Conservation (phyloP, 208 protist species). For the Wallacemonas sp. region DNA sequence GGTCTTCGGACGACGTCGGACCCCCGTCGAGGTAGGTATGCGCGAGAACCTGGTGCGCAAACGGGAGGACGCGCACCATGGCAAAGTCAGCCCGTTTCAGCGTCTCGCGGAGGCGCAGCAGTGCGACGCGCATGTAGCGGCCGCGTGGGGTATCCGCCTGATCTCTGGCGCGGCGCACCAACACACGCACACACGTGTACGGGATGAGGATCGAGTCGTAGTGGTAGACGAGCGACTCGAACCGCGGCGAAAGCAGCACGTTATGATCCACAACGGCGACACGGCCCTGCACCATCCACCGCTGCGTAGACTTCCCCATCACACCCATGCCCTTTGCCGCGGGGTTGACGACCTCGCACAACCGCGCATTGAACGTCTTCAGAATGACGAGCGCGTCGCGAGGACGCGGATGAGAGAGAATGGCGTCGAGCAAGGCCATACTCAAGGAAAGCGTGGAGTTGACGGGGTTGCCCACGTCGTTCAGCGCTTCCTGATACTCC, state of each 20-base stretch:
- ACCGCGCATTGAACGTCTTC: slow-evolving; percentile 50
- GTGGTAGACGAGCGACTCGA: slow-evolving; percentile 76
- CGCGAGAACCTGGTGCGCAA: slow-evolving; percentile 73
- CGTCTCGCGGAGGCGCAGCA: slow-evolving; percentile 41
- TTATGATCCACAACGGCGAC: slow-evolving; percentile 89
- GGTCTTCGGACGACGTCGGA: slow-evolving; percentile 36
- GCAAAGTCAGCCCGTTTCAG: slow-evolving; percentile 32
- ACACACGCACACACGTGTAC: slow-evolving; percentile 61
- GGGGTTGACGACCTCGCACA: slow-evolving; percentile 55
- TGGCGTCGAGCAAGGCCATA: slow-evolving; percentile 69
- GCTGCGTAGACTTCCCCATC: slow-evolving; percentile 56
- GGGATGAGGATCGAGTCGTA: slow-evolving; percentile 87
- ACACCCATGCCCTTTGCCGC: slow-evolving; percentile 61
- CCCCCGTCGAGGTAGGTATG: slow-evolving; percentile 75
- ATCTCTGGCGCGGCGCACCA: slow-evolving; percentile 67
- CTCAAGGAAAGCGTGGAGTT: slow-evolving; percentile 55
- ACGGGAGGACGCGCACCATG: slow-evolving; percentile 71
- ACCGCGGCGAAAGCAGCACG: slow-evolving; percentile 70
- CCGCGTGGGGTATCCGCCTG: slow-evolving; percentile 44
- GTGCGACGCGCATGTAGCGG: slow-evolving; percentile 45
- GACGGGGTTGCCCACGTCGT: slow-evolving; percentile 52
- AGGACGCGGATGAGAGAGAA: slow-evolving; percentile 66
- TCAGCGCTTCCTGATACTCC: slow-evolving; percentile 45
- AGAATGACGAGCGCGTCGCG: slow-evolving; percentile 65
- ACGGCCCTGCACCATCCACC: slow-evolving; percentile 85